Conservation (phyloP, 768 basidiomycete genomes). For the Lentinula edodes region DNA sequence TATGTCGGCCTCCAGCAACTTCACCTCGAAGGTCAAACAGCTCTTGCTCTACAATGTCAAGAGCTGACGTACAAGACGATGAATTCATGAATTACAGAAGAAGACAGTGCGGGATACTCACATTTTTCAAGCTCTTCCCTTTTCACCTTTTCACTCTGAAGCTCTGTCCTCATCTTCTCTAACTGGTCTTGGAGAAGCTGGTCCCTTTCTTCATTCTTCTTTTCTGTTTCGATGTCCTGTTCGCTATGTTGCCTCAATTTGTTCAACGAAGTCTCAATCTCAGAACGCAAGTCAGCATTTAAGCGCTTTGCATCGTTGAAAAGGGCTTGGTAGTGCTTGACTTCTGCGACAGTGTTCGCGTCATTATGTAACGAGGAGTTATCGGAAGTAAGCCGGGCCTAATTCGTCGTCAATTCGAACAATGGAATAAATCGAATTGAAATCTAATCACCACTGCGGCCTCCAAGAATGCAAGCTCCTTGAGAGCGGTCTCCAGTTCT, state of each 20-base stretch:
- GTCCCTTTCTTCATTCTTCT: not conserved
- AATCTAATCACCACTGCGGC: not conserved
- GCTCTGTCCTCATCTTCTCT: not conserved
- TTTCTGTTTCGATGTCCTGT: not conserved
- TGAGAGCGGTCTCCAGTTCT: not conserved
- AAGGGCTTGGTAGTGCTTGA: not conserved
- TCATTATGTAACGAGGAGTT: not conserved
- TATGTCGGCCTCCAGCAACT: slow-evolving; percentile 68
- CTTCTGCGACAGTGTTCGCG: not conserved
- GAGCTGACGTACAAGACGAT: slow-evolving; percentile 36
- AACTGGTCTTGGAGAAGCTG: not conserved
- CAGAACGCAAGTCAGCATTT: not conserved
- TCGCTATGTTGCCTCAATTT: not conserved
- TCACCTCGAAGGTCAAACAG: slow-evolving; percentile 76
- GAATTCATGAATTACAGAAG: not conserved
- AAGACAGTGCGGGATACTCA: not conserved
- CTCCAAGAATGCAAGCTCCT: slow-evolving; percentile 1
- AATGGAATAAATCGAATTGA: not conserved
- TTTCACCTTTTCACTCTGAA: not conserved
- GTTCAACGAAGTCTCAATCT: not conserved
- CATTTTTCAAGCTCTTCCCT: slow-evolving; percentile 2
- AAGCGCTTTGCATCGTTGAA: not conserved
- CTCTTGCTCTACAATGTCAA: slow-evolving; percentile 71
- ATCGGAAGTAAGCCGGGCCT: slow-evolving; percentile 1
- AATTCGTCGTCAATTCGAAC: not conserved